phyloP scores from a whole-genome alignment of 768 basidiomycete genomes.

The Auricularia auricula-judae region DNA sequence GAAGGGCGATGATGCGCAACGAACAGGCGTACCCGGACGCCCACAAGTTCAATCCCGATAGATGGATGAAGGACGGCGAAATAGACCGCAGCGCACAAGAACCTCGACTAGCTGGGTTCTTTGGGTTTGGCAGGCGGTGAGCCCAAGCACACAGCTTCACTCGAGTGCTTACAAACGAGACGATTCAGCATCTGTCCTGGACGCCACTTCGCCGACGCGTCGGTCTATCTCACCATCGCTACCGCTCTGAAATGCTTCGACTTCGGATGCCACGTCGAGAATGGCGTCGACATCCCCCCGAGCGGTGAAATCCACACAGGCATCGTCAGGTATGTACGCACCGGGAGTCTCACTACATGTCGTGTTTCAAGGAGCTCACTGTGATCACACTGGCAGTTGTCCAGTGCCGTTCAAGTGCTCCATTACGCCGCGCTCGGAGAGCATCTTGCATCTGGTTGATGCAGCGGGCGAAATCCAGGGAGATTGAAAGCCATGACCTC shows the following conservation, averaged over 20 bases:
- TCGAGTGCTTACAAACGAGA: not conserved
- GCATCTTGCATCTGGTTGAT: too few relatives aligned
- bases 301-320: slow-evolving; percentile 10
- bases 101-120: not conserved
- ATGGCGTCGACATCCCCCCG: slow-evolving; percentile 3
- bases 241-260: slow-evolving; percentile 18
- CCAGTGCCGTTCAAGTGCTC: too few relatives aligned
- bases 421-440: too few relatives aligned
- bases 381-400: too few relatives aligned
- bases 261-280: slow-evolving; percentile 8
- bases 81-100: not conserved
- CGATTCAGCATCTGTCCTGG: slow-evolving; percentile 21
- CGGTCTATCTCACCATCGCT: slow-evolving; percentile 24
- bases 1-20: not conserved
- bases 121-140: not conserved
- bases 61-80: not conserved
- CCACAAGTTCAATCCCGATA: not conserved
- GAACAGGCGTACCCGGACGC: too few relatives aligned
- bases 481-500: too few relatives aligned
- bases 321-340: slow-evolving; percentile 9
- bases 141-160: not conserved
- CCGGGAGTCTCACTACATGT: too few relatives aligned
- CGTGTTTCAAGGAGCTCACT: too few relatives aligned
- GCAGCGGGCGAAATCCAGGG: too few relatives aligned
- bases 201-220: slow-evolving; percentile 21